Conservation (phyloP, 2,329 filamentous ascomycete genomes). For the Alternaria sp. region DNA sequence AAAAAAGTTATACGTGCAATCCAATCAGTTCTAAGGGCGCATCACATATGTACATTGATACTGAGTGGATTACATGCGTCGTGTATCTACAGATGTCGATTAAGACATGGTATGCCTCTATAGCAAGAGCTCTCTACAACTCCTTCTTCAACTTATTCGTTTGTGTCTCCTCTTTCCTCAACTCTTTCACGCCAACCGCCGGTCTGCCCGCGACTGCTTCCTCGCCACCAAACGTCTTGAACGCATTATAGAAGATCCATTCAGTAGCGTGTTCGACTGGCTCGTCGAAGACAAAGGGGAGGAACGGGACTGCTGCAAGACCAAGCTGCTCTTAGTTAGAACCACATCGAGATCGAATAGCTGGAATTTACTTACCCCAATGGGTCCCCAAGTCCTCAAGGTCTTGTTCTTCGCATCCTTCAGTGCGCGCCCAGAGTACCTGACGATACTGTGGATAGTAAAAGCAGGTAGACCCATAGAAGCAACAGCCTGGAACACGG, state of each 20-base stretch:
- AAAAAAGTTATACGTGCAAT: rapidly evolving
- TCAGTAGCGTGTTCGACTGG: conserved; percentile 93
- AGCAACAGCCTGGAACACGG: conserved; percentile 87
- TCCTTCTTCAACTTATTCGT: conserved; percentile 48
- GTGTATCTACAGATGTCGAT: conserved; percentile 1
- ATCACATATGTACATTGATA: conserved; percentile 7
- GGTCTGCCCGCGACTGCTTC: conserved; percentile 60
- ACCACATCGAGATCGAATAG: background rate
- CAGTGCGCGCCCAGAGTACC: conserved; percentile 85
- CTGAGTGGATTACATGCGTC: conserved; percentile 7
- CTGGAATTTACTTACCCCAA: conserved; percentile 71
- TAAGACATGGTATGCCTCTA: background rate
- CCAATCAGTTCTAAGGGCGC: background rate
- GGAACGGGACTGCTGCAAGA: conserved; percentile 74
- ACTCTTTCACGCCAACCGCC: conserved; percentile 49
- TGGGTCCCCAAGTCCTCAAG: conserved; percentile 86
- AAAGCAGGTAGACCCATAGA: conserved; percentile 95
- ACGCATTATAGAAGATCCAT: conserved; percentile 85
- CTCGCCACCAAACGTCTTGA: conserved; percentile 74
- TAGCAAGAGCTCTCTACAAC: conserved; percentile 31
- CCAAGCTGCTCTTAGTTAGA: conserved; percentile 59
- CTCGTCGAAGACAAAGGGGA: conserved; percentile 87
- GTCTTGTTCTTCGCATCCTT: conserved; percentile 79
- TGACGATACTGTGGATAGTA: conserved; percentile 91
- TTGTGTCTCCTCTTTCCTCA: conserved; percentile 46